Evolutionary conservation across 108 stramenopile genomes (phyloP).

Genomic region (Pseudonitzschia delicatissima): DNA sequence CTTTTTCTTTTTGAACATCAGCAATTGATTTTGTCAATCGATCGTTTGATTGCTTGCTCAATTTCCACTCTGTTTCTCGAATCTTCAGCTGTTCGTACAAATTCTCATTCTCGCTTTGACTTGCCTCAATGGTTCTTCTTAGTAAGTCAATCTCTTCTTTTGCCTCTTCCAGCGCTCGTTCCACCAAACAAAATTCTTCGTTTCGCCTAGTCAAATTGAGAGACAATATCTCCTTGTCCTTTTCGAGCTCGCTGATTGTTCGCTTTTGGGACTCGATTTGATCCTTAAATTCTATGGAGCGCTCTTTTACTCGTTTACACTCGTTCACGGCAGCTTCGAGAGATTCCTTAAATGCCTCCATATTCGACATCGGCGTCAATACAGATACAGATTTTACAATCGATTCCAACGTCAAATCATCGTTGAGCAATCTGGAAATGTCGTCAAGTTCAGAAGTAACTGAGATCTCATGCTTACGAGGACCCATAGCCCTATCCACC

Average conservation of each 20-base stretch:
- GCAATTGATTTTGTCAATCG: constrained; percentile 5
- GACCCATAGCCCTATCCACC: constrained; percentile 31
- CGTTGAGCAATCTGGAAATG: constrained; percentile 16
- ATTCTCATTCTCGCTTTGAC: constrained; percentile 10
- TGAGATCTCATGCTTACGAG: constrained; percentile 4
- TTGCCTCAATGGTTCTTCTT: neutral
- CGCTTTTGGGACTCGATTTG: constrained; percentile 22
- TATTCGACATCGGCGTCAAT: constrained; percentile 5
- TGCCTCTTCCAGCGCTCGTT: constrained; percentile 27
- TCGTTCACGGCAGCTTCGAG: constrained; percentile 32
- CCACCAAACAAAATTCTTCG: constrained; percentile 20
- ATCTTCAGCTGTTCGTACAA: neutral
- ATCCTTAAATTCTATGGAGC: constrained; percentile 18
- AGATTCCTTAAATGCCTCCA: constrained; percentile 18
- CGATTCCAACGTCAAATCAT: constrained; percentile 30
- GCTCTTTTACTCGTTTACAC: constrained; percentile 26
- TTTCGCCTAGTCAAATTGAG: constrained; percentile 8
- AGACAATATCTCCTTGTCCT: constrained; percentile 24
- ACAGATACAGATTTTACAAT: constrained; percentile 11
- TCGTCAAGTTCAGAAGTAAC: constrained; percentile 18
- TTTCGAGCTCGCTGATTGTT: constrained; percentile 17
- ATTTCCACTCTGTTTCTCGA: neutral
- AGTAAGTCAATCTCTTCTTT: constrained; percentile 17
- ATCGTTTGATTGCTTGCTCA: neutral
- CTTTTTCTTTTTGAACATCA: neutral